These are phyloP conservation scores for Parietaria judaica DNA, from an alignment of 306 rosid genomes.

Conservation along the genomic window DNA sequence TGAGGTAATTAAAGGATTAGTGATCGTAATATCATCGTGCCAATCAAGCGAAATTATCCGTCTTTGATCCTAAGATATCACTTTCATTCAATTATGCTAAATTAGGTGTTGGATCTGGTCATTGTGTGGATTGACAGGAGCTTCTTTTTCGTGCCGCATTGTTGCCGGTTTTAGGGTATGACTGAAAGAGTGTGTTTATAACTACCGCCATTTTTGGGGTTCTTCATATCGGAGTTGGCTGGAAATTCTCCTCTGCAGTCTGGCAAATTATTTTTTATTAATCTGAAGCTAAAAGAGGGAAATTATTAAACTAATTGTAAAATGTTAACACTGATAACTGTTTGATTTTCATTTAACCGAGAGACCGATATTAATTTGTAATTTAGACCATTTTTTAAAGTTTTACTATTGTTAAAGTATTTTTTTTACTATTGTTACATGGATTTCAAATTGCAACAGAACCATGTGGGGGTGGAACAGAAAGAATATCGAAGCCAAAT, in stretches of 20 bases:
- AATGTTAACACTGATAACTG: no score
- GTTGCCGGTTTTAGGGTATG: conserved; percentile 70
- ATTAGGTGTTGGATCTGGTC: not conserved
- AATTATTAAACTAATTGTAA: no score
- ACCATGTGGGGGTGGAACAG: no score
- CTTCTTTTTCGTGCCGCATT: conserved; percentile 86
- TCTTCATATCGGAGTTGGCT: conserved; percentile 73
- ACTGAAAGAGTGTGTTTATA: conserved; percentile 53
- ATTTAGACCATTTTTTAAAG: no score
- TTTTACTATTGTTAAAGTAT: no score
- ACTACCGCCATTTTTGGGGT: conserved; percentile 68
- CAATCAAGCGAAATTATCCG: conserved; percentile 35
- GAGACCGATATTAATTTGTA: no score
- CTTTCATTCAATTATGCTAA: conserved; percentile 8
- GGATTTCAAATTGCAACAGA: no score
- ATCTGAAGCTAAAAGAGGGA: not conserved
- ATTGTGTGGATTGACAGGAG: conserved; percentile 44
- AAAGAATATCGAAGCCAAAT: no score
- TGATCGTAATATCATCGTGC: conserved; percentile 55
- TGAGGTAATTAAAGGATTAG: conserved; percentile 74
- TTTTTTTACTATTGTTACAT: no score
- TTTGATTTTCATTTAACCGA: no score
- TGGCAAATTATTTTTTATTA: conserved; percentile 45
- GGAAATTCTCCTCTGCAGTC: conserved; percentile 75
- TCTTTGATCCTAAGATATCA: no score